A percentile compares a stretch with the other conserved stretches of the same genome.
These are phyloP conservation scores for Daldinia grandis DNA, from an alignment of 495 filamentous ascomycete species.

Conservation along the genomic window DNA sequence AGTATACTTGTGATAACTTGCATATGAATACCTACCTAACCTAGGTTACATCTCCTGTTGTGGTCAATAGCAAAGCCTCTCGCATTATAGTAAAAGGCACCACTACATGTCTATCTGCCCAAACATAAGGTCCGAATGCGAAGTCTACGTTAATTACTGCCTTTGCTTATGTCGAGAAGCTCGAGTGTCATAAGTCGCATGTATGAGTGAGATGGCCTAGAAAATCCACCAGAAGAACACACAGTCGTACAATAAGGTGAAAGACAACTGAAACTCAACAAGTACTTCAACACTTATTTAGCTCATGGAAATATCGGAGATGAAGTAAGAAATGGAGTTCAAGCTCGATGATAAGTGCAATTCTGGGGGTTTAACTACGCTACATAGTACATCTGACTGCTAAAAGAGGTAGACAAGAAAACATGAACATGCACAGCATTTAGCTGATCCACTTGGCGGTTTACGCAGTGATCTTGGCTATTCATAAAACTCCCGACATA, in stretches of 20 bases:
- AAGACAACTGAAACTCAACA: neutral
- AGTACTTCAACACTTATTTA: neutral
- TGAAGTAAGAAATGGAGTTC: neutral
- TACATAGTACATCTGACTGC: neutral
- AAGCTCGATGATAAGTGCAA: neutral
- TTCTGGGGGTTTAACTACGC: neutral
- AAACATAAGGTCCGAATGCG: neutral
- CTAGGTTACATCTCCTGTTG: neutral
- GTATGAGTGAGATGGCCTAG: neutral
- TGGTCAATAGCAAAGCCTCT: neutral
- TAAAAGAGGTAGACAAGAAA: neutral
- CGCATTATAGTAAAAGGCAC: neutral
- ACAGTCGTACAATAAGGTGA: neutral
- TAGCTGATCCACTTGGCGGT: neutral
- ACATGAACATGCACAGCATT: neutral
- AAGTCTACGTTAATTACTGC: neutral
- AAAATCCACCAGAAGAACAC: neutral
- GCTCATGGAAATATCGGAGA: neutral
- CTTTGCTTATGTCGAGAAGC: neutral
- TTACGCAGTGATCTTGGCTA: slow-evolving; percentile 12
- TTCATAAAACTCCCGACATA: slow-evolving; percentile 20
- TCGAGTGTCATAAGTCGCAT: neutral
- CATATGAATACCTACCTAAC: too few species aligned
- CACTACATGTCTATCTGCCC: neutral
- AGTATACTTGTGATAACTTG: neutral